A percentile compares a stretch with the other conserved stretches of the same genome.
These are phyloP conservation scores for Penicillium aurantiogriseum DNA, from an alignment of 2,329 filamentous ascomycete species.

Conservation along the genomic window DNA sequence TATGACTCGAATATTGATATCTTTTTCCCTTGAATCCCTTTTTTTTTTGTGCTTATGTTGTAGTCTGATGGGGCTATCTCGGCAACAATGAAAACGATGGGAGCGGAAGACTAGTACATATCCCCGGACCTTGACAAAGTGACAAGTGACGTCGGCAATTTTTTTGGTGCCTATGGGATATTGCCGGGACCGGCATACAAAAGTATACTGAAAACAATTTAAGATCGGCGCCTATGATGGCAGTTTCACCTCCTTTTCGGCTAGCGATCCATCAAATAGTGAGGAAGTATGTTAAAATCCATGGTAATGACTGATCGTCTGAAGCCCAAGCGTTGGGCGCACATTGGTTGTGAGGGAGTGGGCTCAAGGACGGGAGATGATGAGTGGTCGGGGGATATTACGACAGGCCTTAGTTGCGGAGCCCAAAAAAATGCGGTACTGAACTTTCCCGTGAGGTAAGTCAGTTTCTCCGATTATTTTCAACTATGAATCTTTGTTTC, in stretches of 20 bases:
- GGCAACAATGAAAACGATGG: background rate
- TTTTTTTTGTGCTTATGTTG: background rate
- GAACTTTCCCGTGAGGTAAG: background rate
- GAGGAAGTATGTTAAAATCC: conserved; percentile 18
- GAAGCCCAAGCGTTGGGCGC: conserved; percentile 21
- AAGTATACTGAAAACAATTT: background rate
- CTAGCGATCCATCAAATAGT: conserved; percentile 25
- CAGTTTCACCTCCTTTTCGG: conserved; percentile 25
- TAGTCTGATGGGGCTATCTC: background rate
- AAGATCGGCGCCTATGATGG: conserved; percentile 26
- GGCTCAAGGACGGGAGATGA: background rate
- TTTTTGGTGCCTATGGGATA: conserved; percentile 1
- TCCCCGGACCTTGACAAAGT: conserved; percentile 16
- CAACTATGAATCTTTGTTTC: background rate
- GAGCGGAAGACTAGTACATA: conserved; percentile 7
- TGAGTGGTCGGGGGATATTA: conserved; percentile 12
- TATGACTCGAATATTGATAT: background rate
- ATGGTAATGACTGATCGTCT: conserved; percentile 30
- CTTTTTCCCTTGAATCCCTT: background rate
- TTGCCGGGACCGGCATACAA: background rate
- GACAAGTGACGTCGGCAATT: conserved; percentile 22
- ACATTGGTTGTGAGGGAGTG: conserved; percentile 13
- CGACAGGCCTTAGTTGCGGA: conserved; percentile 6
- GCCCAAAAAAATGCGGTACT: conserved; percentile 3
- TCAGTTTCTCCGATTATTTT: background rate